Conservation (phyloP, 192 early-diverging fungal species). For the Mortierella claussenii region DNA sequence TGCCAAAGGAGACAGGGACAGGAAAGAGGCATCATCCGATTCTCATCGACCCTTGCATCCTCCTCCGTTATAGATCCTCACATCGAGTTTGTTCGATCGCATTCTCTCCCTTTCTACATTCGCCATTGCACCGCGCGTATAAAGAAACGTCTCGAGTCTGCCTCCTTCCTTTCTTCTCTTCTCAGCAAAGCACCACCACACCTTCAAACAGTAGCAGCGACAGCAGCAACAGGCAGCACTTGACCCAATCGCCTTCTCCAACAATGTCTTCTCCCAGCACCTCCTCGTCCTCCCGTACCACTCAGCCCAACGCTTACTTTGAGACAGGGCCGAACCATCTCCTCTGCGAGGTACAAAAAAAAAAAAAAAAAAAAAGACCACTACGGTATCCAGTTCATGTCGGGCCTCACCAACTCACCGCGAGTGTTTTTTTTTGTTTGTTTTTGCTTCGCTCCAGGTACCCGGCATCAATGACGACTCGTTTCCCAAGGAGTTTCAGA, state of each 20-base stretch:
- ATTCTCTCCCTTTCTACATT: conserved; percentile 23
- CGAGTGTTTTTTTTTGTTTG: not conserved
- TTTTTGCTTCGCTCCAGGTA: conserved; percentile 7
- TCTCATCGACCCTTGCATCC: not conserved
- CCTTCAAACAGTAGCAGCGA: not conserved
- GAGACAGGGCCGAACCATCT: conserved; percentile 37
- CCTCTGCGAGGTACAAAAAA: conserved; percentile 28
- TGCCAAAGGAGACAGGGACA: too few species aligned
- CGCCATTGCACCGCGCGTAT: not conserved
- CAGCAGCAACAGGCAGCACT: not conserved
- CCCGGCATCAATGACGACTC: conserved; percentile 31
- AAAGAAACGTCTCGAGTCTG: not conserved
- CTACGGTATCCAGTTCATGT: too few species aligned
- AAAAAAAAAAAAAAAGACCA: too few species aligned
- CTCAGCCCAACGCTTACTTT: conserved; percentile 23
- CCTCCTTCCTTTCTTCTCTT: not conserved
- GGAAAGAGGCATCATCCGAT: too few species aligned
- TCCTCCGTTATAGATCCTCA: not conserved
- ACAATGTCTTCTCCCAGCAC: not conserved
- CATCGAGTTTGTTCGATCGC: conserved; percentile 8
- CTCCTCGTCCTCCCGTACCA: not conserved
- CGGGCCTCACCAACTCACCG: not conserved
- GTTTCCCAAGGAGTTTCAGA: conserved; percentile 28
- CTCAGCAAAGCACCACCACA: not conserved
- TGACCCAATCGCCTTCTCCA: not conserved